Evolutionary conservation across 2,329 filamentous ascomycete genomes (phyloP), one percentile per base, ranked within the genome.

Genomic region (Trichophyton simii): DNA sequence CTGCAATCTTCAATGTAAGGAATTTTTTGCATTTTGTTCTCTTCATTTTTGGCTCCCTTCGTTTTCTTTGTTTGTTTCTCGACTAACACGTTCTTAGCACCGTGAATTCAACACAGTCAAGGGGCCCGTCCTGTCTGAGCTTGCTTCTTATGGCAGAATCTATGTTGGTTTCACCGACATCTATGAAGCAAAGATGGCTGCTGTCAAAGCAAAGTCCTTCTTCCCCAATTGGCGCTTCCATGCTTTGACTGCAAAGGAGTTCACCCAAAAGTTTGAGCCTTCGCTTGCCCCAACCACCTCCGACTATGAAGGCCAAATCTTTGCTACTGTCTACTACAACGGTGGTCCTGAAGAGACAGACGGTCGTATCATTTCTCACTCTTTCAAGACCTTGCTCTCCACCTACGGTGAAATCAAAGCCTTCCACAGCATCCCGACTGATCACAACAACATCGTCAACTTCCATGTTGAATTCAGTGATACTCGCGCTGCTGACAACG

Each of bases 111-210:
- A 61, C 59, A 68, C 73, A n/a, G 66, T 77, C 55, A 72, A 71
- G 62, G 69, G 72, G 15, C 72, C 76, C 61, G 69, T 74, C 55
- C 68, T 75, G 42, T 69, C 67, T 28, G 70, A 73, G 36, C 64
- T 77, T 28, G 66, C 65, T 57, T 67, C 69, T 54, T 67, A 67
- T 52, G 76, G 77, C 3, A 78, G 74, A 57, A 76, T 83, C 34
- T 81, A 79, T 62, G 72, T 85, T 25, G 79, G 78, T 3, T 85
- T 87, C 66, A 73, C 77, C 5, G 84, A 87, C 66, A 80, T 86
- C 58, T 78, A 82, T 58, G 83, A 87, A 69, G 78, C 84, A 5
- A 79, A 77, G 59, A 75, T 77, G 36, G 77, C 80, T 6, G 75
- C 78, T 61, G 73, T 78, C 11, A 79, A 79, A 58, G 69, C 81